Evolutionary conservation across 306 rosid genomes (phyloP).

Genomic region (Vachellia collinsii): DNA sequence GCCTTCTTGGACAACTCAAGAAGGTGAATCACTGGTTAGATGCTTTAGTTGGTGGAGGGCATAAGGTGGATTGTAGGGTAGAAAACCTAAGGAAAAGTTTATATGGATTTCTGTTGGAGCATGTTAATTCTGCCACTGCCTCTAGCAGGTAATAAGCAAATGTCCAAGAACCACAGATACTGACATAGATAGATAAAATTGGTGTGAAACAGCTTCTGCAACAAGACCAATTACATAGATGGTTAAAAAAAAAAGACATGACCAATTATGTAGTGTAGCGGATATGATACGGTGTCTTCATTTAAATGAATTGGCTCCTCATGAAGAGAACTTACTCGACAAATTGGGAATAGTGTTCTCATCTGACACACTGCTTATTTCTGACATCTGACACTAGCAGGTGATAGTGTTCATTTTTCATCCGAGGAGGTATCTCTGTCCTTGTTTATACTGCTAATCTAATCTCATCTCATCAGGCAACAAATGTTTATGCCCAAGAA

Average conservation of each 20-base stretch:
- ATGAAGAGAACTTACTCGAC: conserved; percentile 36
- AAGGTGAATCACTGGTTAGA: conserved; percentile 72
- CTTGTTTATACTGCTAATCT: conserved; percentile 7
- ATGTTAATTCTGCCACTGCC: conserved; percentile 46
- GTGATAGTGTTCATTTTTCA: conserved; percentile 15
- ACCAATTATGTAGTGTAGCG: background rate
- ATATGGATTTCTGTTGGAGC: conserved; percentile 58
- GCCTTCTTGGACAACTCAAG: conserved; percentile 69
- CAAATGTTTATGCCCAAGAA: background rate
- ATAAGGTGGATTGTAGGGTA: conserved; percentile 47
- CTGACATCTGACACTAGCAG: conserved; percentile 32
- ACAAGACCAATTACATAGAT: background rate
- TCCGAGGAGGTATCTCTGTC: conserved; percentile 2
- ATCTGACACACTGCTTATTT: conserved; percentile 29
- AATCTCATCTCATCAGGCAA: conserved; percentile 27
- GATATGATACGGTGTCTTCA: background rate
- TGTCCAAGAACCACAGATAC: background rate
- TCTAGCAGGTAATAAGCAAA: conserved; percentile 27
- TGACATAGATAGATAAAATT: background rate
- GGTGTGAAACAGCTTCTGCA: background rate
- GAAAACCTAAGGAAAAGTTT: conserved; percentile 57
- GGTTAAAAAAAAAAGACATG: background rate
- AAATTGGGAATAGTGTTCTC: conserved; percentile 22
- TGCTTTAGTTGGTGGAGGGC: conserved; percentile 38
- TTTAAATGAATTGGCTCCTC: background rate